A percentile compares a stretch with the other conserved stretches of the same genome.
Evolutionary conservation across 2,329 filamentous ascomycete genomes (phyloP).

Genomic region (Lachnellula arida): DNA sequence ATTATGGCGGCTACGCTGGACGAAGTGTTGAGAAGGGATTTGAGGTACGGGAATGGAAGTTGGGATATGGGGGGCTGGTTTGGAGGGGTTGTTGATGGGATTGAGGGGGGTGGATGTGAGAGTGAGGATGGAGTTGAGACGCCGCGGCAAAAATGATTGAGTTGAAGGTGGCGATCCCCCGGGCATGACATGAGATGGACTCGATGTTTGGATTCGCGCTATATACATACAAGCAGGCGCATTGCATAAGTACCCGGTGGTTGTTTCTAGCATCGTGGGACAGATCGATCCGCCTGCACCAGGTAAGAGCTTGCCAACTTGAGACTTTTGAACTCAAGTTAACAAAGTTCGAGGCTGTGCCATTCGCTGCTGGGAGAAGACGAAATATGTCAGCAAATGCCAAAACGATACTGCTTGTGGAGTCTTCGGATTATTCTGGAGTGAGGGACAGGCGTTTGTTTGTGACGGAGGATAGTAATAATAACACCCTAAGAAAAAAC

Average conservation of each 20-base stretch:
- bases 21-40: constrained; percentile 5
- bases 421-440: not conserved
- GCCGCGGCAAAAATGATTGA: no score
- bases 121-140: not conserved
- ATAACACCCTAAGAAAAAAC: no score
- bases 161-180: no score
- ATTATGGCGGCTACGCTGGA: constrained; percentile 16
- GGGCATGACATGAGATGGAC: no score
- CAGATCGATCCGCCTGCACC: constrained; percentile 13
- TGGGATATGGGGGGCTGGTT: constrained; percentile 18
- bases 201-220: no score
- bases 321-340: not conserved
- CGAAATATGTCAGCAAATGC: constrained; percentile 33
- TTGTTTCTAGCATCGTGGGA: constrained; percentile 12
- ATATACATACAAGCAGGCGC: no score
- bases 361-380: constrained; percentile 34
- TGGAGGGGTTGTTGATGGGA: not conserved
- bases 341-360: constrained; percentile 26
- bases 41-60: constrained; percentile 11
- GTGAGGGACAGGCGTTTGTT: not conserved
- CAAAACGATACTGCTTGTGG: constrained; percentile 22
- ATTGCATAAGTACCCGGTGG: not conserved
- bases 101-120: not conserved
- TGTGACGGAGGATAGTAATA: not conserved
- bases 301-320: constrained; percentile 5